Evolutionary conservation across 345 rosid genomes (phyloP), one percentile per base, ranked within the genome.

Genomic region (Draba incana): DNA sequence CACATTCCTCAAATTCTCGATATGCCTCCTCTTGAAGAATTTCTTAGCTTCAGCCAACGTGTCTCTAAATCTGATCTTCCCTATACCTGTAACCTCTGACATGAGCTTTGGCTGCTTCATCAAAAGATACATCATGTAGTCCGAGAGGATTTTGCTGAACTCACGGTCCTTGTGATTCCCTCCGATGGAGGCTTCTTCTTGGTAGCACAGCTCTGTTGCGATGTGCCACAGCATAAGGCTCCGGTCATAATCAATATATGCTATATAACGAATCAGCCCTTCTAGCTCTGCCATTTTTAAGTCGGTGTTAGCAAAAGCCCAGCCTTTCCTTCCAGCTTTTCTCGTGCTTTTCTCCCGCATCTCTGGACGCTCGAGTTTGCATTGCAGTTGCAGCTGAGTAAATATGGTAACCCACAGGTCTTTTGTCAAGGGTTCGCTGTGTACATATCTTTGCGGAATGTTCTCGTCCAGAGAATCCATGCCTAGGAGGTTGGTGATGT

Each of bases 111-210:
- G 86, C 75, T 81, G 82, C 77, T 70, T 54, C 0, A 83, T 64
- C 50, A 85, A 35, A 27, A 85, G 86, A 59, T 81, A 81, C 59
- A 79, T 5, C 84, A 85, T 77, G 77, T 83, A 85, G 68, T 85
- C 86, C 0, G 86, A 79, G 2, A 85, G 57, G 3, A 66, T 37
- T 75, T 83, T 83, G 52, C 85, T 77, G 53, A 72, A 58, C 49
- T 64, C 73, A 6, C 76, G 69, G 53, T 16, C 28, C 4, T 35
- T 0, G 2, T 15, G 1, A 10, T 37, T 10, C 4, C 25, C 4
- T 50, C 46, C 14, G 4, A 2, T 24, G 1, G 3, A 8, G 24
- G 8, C 62, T 0, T 38, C 48, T 0, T 15, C n/a, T 9, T 64
- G 43, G 79, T 71, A 82, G 39, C 79, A 52, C 23, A 84, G 74